Percentiles rank a stretch among this genome's conserved stretches.
phyloP scores from a whole-genome alignment of 1,139 yeast genomes.

The Candida glucosophila region DNA sequence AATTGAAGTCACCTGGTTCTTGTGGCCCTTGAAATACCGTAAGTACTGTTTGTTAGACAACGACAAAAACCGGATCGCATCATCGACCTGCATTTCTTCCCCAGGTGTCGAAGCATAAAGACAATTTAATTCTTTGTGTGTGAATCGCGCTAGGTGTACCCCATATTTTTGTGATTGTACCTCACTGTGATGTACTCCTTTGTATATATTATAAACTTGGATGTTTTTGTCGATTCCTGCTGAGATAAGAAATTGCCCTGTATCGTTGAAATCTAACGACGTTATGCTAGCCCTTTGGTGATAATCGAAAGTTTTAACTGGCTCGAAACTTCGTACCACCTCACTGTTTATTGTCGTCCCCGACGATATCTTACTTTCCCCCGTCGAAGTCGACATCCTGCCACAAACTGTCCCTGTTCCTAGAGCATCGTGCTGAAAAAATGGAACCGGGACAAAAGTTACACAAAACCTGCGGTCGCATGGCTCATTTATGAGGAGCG shows the following conservation, averaged over 20 bases:
- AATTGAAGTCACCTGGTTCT: conserved; percentile 59
- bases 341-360: conserved; percentile 27
- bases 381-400: conserved; percentile 5
- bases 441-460: too few species aligned
- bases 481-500: too few species aligned
- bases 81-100: conserved; percentile 33
- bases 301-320: conserved; percentile 49
- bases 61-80: conserved; percentile 68
- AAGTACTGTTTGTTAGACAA: conserved; percentile 72
- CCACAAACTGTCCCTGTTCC: too few species aligned
- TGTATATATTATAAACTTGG: conserved; percentile 70
- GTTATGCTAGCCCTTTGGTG: conserved; percentile 59
- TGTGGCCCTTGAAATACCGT: conserved; percentile 84
- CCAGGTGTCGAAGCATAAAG: conserved; percentile 71
- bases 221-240: conserved; percentile 78
- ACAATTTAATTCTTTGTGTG: conserved; percentile 68
- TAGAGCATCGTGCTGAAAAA: too few species aligned
- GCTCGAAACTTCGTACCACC: conserved; percentile 41
- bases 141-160: conserved; percentile 76
- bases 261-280: conserved; percentile 76
- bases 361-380: conserved; percentile 5
- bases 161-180: conserved; percentile 88
- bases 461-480: too few species aligned
- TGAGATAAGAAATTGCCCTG: conserved; percentile 72
- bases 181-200: conserved; percentile 59